Evolutionary conservation across 306 rosid species (phyloP).

Genomic region (Vigna radiata): DNA sequence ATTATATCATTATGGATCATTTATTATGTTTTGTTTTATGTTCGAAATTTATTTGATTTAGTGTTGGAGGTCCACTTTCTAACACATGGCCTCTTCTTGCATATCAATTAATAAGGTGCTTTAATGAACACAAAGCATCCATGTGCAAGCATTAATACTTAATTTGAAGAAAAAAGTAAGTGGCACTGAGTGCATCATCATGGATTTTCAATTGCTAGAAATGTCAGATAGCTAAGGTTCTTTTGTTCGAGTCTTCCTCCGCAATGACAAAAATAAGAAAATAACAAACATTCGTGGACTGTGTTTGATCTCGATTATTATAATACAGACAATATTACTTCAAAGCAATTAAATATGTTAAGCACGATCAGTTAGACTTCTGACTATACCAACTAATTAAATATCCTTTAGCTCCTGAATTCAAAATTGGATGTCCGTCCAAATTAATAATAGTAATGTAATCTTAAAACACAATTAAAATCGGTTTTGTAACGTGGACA

Average conservation of each 20-base stretch:
- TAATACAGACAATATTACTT: too few relatives aligned
- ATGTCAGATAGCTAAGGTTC: neutral
- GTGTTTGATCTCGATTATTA: neutral
- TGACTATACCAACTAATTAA: too few relatives aligned
- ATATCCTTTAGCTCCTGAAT: neutral
- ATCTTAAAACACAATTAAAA: too few relatives aligned
- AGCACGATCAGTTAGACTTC: too few relatives aligned
- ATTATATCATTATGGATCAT: too few relatives aligned
- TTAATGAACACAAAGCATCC: neutral
- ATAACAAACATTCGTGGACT: neutral
- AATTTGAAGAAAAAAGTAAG: neutral
- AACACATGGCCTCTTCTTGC: neutral
- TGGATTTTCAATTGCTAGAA: neutral
- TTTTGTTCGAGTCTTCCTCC: conserved; percentile 32
- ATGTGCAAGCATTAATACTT: neutral
- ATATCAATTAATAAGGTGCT: conserved; percentile 30
- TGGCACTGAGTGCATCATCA: neutral
- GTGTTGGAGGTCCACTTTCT: too few relatives aligned
- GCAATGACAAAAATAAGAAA: neutral
- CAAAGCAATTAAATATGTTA: neutral
- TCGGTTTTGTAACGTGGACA: too few relatives aligned
- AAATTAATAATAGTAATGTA: too few relatives aligned
- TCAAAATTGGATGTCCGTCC: too few relatives aligned
- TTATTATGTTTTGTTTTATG: too few relatives aligned
- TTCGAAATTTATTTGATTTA: too few relatives aligned